Evolutionary conservation across 1,284 basidiomycete genomes (phyloP).

Genomic region (Flammula alnicola): DNA sequence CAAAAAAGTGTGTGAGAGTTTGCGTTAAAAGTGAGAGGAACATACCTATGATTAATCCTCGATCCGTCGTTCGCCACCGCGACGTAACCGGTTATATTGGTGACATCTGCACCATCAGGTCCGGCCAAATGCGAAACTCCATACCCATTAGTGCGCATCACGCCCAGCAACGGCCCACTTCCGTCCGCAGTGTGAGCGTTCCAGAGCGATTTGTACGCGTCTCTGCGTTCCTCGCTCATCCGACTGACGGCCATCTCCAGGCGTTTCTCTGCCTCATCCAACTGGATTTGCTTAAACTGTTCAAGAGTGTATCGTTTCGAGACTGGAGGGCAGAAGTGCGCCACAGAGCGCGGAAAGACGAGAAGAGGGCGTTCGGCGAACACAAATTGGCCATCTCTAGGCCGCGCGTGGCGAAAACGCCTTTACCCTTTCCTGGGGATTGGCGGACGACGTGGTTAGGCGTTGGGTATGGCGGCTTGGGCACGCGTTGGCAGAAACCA

Average conservation of each 20-base stretch:
- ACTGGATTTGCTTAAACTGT: neutral
- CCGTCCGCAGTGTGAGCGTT: constrained; percentile 32
- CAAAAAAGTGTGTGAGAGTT: too few relatives aligned
- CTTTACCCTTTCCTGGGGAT: constrained; percentile 24
- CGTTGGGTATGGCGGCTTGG: constrained; percentile 11
- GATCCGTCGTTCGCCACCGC: constrained; percentile 19
- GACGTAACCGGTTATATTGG: constrained; percentile 4
- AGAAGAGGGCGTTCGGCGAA: constrained; percentile 37
- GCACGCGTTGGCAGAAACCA: constrained; percentile 23
- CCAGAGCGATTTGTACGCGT: constrained; percentile 30
- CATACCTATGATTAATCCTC: constrained; percentile 23
- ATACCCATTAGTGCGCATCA: constrained; percentile 32
- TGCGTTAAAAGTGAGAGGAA: neutral
- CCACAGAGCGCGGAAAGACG: constrained; percentile 13
- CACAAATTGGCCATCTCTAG: constrained; percentile 35
- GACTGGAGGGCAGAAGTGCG: neutral
- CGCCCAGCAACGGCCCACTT: constrained; percentile 32
- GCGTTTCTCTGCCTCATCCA: constrained; percentile 12
- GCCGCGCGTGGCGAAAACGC: constrained; percentile 29
- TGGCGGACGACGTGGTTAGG: too few relatives aligned
- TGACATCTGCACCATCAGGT: neutral
- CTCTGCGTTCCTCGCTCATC: constrained; percentile 27
- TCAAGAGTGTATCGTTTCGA: neutral
- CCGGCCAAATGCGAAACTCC: constrained; percentile 11
- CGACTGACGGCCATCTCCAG: constrained; percentile 22